phyloP scores from a whole-genome alignment of 495 filamentous ascomycete species.

The Lasiosphaeria hispida region DNA sequence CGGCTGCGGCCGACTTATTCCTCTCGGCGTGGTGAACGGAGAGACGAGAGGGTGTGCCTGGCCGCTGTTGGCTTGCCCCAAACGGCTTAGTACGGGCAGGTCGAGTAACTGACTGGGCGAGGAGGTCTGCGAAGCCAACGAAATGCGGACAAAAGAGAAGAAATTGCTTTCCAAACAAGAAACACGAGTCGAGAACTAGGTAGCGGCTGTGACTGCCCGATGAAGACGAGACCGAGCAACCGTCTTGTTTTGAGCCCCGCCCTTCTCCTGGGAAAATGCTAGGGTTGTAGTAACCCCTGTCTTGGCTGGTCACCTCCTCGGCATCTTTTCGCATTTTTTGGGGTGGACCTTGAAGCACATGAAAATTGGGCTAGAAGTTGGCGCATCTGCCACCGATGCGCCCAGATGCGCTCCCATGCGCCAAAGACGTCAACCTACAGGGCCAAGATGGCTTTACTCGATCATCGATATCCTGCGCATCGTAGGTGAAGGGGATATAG shows the following conservation, averaged over 20 bases:
- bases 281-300: constrained; percentile 20
- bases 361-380: constrained; percentile 22
- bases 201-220: constrained; percentile 28
- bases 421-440: neutral
- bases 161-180: constrained; percentile 1
- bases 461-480: neutral
- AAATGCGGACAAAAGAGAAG: neutral
- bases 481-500: neutral
- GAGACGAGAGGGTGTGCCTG: too few species aligned
- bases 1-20: too few species aligned
- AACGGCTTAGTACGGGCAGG: too few species aligned
- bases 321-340: constrained; percentile 15
- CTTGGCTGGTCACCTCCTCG: constrained; percentile 21
- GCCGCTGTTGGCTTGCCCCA: too few species aligned
- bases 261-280: constrained; percentile 19
- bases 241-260: constrained; percentile 12
- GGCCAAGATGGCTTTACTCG: neutral
- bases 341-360: constrained; percentile 25
- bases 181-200: neutral
- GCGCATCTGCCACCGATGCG: too few species aligned
- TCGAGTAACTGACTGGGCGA: too few species aligned
- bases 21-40: too few species aligned
- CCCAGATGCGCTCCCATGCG: neutral
- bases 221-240: constrained; percentile 16
- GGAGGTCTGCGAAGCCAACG: too few species aligned